phyloP scores from a whole-genome alignment of 352 stramenopile species.

The Globisporangium paddicum region DNA sequence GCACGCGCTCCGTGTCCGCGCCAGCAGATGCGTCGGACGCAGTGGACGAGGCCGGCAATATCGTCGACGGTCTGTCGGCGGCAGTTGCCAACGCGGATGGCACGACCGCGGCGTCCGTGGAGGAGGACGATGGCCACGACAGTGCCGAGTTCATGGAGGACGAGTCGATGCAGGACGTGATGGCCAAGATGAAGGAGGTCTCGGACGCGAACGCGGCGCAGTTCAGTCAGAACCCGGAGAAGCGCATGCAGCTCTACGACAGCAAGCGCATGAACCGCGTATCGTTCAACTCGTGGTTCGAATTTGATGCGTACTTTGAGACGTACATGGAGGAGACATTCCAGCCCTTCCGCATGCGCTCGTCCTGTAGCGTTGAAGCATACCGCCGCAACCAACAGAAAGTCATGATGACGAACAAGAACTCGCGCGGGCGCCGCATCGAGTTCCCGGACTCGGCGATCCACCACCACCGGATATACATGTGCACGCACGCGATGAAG shows the following conservation, averaged over 20 bases:
- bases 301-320: slow-evolving; percentile 86
- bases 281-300: slow-evolving; percentile 85
- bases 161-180: slow-evolving; percentile 51
- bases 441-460: slow-evolving; percentile 80
- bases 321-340: slow-evolving; percentile 87
- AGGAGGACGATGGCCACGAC: slow-evolving; percentile 24
- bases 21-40: neutral
- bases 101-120: slow-evolving; percentile 15
- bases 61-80: neutral
- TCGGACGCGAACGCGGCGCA: slow-evolving; percentile 29
- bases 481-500: slow-evolving; percentile 88
- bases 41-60: neutral
- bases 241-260: slow-evolving; percentile 59
- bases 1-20: slow-evolving; percentile 10
- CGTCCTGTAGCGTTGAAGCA: slow-evolving; percentile 76
- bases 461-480: slow-evolving; percentile 87
- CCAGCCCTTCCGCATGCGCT: slow-evolving; percentile 85
- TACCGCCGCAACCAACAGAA: slow-evolving; percentile 85
- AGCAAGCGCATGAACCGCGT: slow-evolving; percentile 82
- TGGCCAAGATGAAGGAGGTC: slow-evolving; percentile 63
- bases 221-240: slow-evolving; percentile 23
- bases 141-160: slow-evolving; percentile 46
- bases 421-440: slow-evolving; percentile 67
- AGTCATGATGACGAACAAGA: slow-evolving; percentile 87
- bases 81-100: neutral